Evolutionary conservation across 345 rosid genomes (phyloP).

Genomic region (Conringia planisiliqua): DNA sequence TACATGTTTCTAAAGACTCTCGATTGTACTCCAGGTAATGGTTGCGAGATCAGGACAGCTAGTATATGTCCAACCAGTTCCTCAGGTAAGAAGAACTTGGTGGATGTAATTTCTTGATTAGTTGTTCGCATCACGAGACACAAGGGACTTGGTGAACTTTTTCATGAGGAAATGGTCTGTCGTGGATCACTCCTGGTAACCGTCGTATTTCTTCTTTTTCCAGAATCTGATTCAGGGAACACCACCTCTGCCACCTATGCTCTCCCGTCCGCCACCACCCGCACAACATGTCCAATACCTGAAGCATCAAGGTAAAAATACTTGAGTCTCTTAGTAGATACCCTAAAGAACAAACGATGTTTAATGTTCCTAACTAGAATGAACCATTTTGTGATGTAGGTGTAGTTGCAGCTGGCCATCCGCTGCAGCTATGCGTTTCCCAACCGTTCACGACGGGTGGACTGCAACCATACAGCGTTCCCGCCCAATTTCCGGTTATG

Average conservation of each 20-base stretch:
- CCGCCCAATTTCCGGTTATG: constrained; percentile 43
- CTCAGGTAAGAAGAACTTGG: constrained; percentile 59
- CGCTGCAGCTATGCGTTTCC: constrained; percentile 36
- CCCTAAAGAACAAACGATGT: neutral
- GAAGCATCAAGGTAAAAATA: constrained; percentile 51
- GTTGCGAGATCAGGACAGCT: constrained; percentile 69
- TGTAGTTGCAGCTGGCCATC: constrained; percentile 22
- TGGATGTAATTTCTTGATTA: neutral
- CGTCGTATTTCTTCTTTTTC: constrained; percentile 13
- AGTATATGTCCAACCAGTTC: constrained; percentile 66
- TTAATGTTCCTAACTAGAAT: neutral
- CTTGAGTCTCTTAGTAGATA: neutral
- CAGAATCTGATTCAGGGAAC: constrained; percentile 59
- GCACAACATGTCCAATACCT: constrained; percentile 54
- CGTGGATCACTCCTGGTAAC: too few relatives aligned
- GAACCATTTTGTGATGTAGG: constrained; percentile 1
- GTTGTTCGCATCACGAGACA: neutral
- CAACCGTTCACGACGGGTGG: constrained; percentile 43
- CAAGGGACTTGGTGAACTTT: neutral
- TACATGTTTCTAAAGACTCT: constrained; percentile 7
- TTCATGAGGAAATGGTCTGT: neutral
- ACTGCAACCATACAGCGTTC: constrained; percentile 40
- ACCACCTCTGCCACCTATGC: constrained; percentile 44
- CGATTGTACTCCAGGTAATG: constrained; percentile 50
- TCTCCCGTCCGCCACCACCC: constrained; percentile 48